Percentiles rank a stretch among this genome's conserved stretches.
phyloP scores from a whole-genome alignment of 2,329 filamentous ascomycete species.

The Volutella citrinella region DNA sequence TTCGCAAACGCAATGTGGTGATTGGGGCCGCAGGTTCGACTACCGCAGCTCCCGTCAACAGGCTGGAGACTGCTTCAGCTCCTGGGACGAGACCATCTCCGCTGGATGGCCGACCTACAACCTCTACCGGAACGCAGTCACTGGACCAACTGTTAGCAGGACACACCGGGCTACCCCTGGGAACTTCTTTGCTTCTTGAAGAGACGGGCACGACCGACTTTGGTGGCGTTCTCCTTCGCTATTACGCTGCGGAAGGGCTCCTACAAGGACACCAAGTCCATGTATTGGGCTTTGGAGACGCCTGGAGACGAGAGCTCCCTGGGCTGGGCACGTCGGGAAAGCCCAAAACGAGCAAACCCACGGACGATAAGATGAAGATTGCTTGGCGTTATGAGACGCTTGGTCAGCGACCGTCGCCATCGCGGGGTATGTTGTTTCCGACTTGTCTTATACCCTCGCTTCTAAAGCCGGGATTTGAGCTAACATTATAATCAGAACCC shows the following conservation, averaged over 20 bases:
- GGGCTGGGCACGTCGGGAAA: constrained; percentile 53
- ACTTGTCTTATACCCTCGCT: background rate
- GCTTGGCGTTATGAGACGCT: constrained; percentile 94
- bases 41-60: constrained; percentile 11
- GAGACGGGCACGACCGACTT: constrained; percentile 95
- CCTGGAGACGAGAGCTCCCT: constrained; percentile 81
- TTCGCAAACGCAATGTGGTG: constrained; percentile 55
- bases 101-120: constrained; percentile 81
- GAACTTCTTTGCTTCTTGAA: constrained; percentile 75
- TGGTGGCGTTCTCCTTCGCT: constrained; percentile 76
- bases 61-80: constrained; percentile 36
- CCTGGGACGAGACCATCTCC: constrained; percentile 75
- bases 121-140: constrained; percentile 85
- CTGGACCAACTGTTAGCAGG: constrained; percentile 83
- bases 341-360: constrained; percentile 39
- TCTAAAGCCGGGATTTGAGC: background rate
- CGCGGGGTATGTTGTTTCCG: constrained; percentile 55
- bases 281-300: constrained; percentile 74
- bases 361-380: constrained; percentile 90
- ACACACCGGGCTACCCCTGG: constrained; percentile 79
- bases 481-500: constrained; percentile 4
- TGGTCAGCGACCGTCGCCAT: constrained; percentile 61
- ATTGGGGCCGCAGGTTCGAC: constrained; percentile 33
- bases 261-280: constrained; percentile 89
- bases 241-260: constrained; percentile 90